Percentiles rank a stretch among this genome's conserved stretches.
These are phyloP conservation scores for Panicum miliaceum DNA, from an alignment of 176 grass and related monocot genomes.

Conservation along the genomic window DNA sequence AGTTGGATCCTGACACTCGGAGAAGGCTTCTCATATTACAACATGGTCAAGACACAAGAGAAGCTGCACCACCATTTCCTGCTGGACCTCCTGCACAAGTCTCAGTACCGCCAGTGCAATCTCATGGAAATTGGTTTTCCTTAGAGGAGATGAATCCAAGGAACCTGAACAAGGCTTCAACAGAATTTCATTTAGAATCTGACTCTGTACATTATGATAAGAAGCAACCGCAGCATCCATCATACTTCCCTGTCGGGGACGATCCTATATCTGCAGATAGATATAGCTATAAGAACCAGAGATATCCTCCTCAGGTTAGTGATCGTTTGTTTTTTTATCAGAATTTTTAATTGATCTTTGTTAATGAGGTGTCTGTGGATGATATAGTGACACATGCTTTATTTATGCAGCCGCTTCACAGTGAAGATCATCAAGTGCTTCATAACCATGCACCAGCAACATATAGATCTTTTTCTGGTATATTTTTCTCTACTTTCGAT, in stretches of 20 bases:
- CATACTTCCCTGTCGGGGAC: slow-evolving; percentile 47
- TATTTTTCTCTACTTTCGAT: slow-evolving; percentile 37
- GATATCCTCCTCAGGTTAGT: slow-evolving; percentile 69
- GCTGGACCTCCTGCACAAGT: slow-evolving; percentile 45
- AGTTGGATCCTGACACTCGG: slow-evolving; percentile 88
- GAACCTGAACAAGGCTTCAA: slow-evolving; percentile 49
- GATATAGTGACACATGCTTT: slow-evolving; percentile 23
- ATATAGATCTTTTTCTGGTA: slow-evolving; percentile 73
- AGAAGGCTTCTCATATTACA: slow-evolving; percentile 95
- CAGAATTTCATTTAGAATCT: slow-evolving; percentile 50
- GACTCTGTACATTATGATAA: slow-evolving; percentile 48
- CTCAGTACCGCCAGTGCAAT: slow-evolving; percentile 60
- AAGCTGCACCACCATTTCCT: slow-evolving; percentile 52
- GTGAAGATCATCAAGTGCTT: slow-evolving; percentile 52
- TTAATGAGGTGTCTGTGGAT: slow-evolving; percentile 26
- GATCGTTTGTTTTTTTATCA: slow-evolving; percentile 6
- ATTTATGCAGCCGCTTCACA: slow-evolving; percentile 60
- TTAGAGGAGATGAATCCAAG: slow-evolving; percentile 53
- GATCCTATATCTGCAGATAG: slow-evolving; percentile 62
- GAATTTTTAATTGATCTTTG: slow-evolving; percentile 7
- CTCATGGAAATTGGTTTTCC: slow-evolving; percentile 58
- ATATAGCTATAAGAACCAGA: slow-evolving; percentile 55
- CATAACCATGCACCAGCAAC: slow-evolving; percentile 48
- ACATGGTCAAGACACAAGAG: slow-evolving; percentile 88
- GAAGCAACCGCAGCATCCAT: slow-evolving; percentile 53